A percentile compares a stretch with the other conserved stretches of the same genome.
These are phyloP conservation scores for Hebeloma cylindrosporum DNA, from an alignment of 768 basidiomycete species.

Conservation along the genomic window DNA sequence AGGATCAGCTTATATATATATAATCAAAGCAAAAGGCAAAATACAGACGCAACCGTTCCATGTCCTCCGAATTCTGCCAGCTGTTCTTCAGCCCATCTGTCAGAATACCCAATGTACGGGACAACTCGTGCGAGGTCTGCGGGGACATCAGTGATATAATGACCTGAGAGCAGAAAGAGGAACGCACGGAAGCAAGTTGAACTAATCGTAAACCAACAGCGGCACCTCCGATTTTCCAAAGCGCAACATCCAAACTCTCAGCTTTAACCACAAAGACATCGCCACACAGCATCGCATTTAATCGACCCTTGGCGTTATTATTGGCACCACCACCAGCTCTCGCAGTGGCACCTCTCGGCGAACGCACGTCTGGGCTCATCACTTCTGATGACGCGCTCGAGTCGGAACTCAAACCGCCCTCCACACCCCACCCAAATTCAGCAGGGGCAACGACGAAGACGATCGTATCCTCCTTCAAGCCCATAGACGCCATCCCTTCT, in stretches of 20 bases:
- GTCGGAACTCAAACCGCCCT: constrained; percentile 7
- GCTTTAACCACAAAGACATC: constrained; percentile 62
- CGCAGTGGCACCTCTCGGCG: not conserved
- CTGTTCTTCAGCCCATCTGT: constrained; percentile 77
- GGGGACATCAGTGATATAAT: not conserved
- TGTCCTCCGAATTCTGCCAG: constrained; percentile 95
- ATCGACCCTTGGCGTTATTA: not conserved
- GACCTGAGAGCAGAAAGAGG: not conserved
- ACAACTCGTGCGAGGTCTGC: constrained; percentile 79
- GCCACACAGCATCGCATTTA: constrained; percentile 32
- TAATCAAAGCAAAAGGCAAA: not conserved
- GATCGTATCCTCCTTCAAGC: constrained; percentile 26
- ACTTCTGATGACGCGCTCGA: too few relatives aligned
- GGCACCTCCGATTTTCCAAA: constrained; percentile 85
- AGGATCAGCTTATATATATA: not conserved
- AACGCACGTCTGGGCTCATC: too few relatives aligned
- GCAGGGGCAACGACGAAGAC: constrained; percentile 25
- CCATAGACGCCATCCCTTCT: constrained; percentile 38
- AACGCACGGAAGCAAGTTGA: constrained; percentile 67
- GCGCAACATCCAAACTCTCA: constrained; percentile 64
- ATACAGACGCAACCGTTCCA: constrained; percentile 79
- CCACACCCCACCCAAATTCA: constrained; percentile 23
- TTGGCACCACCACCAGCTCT: not conserved
- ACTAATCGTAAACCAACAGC: constrained; percentile 72
- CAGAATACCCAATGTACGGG: constrained; percentile 67